Conservation (phyloP, 2,329 filamentous ascomycete genomes). For the Pseudogymnoascus sp. region DNA sequence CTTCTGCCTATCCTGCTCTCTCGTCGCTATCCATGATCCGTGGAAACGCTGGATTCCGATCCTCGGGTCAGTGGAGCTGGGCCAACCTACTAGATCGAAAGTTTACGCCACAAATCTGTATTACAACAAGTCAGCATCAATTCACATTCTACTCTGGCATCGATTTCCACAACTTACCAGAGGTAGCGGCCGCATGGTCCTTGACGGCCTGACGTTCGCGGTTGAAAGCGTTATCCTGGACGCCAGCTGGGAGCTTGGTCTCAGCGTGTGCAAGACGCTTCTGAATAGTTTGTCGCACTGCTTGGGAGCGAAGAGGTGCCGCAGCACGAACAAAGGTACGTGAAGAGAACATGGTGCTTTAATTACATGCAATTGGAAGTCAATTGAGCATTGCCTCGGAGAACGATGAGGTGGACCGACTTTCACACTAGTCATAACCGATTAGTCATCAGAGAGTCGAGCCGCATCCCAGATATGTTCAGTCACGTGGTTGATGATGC, state of each 20-base stretch:
- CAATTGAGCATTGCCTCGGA: background rate
- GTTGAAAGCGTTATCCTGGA: constrained; percentile 85
- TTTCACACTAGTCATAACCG: constrained; percentile 5
- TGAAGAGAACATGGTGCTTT: constrained; percentile 52
- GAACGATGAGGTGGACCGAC: constrained; percentile 1
- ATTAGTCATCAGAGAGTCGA: background rate
- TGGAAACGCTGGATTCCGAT: background rate
- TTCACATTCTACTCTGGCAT: background rate
- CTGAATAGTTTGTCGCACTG: constrained; percentile 50
- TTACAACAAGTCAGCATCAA: constrained; percentile 26
- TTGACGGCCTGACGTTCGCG: constrained; percentile 84
- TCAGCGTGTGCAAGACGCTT: constrained; percentile 62
- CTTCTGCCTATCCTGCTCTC: background rate
- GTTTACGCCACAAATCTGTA: constrained; percentile 86
- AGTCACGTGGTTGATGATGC: background rate
- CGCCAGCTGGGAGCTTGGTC: constrained; percentile 32
- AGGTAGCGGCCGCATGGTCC: constrained; percentile 77
- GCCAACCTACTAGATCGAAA: constrained; percentile 81
- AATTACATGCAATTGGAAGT: constrained; percentile 8
- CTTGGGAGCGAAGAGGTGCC: constrained; percentile 47
- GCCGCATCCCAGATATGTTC: background rate
- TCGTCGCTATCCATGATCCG: background rate
- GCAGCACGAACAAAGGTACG: constrained; percentile 51
- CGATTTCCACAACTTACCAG: constrained; percentile 51
- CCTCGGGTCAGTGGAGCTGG: constrained; percentile 17